Evolutionary conservation across 176 grass and related monocot species (phyloP).

Genomic region (Zoysia japonica): DNA sequence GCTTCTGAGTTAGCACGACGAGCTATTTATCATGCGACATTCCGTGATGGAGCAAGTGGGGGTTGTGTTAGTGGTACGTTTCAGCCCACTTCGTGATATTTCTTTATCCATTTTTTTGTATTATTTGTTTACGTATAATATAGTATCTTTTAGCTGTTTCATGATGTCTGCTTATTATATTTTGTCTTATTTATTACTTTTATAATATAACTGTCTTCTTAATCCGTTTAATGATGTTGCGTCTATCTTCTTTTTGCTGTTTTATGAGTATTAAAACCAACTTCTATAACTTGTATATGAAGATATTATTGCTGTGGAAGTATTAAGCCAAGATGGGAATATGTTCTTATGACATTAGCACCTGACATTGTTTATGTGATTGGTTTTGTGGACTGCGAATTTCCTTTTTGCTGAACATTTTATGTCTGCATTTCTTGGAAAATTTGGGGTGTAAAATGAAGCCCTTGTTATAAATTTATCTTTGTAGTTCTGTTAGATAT

Average conservation of each 20-base stretch:
- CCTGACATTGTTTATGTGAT: slow-evolving; percentile 1
- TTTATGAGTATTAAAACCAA: not conserved
- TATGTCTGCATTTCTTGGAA: not conserved
- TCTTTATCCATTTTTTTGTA: not conserved
- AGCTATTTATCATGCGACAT: slow-evolving; percentile 90
- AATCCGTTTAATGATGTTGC: not conserved
- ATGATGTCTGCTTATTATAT: not conserved
- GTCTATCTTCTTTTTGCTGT: not conserved
- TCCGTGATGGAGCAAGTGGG: slow-evolving; percentile 92
- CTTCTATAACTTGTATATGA: not conserved
- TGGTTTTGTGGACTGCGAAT: not conserved
- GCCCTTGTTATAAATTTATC: not conserved
- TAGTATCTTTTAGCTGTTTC: not conserved
- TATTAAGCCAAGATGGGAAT: not conserved
- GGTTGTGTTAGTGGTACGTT: slow-evolving; percentile 84
- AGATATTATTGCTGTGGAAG: not conserved
- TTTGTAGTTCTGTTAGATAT: slow-evolving; percentile 14
- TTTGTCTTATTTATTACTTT: not conserved
- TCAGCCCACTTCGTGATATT: slow-evolving; percentile 2
- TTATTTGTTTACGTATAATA: not conserved
- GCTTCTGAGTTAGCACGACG: slow-evolving; percentile 74
- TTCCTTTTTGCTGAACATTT: not conserved
- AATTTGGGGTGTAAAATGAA: not conserved
- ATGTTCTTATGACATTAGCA: not conserved
- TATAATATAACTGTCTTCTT: not conserved